A percentile compares a stretch with the other conserved stretches of the same genome.
These are phyloP conservation scores for Diatrype stigma DNA, from an alignment of 2,329 filamentous ascomycete species.

Conservation along the genomic window DNA sequence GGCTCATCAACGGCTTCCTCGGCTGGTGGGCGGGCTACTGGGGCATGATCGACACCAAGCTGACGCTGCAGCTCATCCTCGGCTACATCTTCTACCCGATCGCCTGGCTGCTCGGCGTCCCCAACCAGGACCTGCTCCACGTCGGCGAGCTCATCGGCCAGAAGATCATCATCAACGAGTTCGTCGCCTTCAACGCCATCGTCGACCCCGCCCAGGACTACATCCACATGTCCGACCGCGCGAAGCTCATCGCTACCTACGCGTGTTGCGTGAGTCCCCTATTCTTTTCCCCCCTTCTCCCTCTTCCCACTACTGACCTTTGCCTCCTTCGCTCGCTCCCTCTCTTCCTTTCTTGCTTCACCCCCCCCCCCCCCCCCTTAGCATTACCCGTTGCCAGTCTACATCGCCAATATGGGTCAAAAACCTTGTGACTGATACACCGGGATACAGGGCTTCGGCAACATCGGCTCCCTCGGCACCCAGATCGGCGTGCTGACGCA, in stretches of 20 bases:
- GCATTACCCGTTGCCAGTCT: background rate
- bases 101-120: constrained; percentile 68
- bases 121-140: constrained; percentile 59
- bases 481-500: constrained; percentile 86
- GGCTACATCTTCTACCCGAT: constrained; percentile 70
- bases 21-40: constrained; percentile 72
- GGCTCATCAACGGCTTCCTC: constrained; percentile 62
- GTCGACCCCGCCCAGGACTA: constrained; percentile 47
- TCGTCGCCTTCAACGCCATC: constrained; percentile 64
- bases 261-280: constrained; percentile 61
- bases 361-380: background rate
- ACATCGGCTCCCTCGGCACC: constrained; percentile 82
- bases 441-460: constrained; percentile 60
- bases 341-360: background rate
- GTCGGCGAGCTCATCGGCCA: constrained; percentile 77
- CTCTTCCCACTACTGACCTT: background rate
- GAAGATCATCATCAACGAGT: constrained; percentile 86
- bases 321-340: too few relatives aligned
- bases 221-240: constrained; percentile 60
- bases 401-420: too few relatives aligned
- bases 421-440: constrained; percentile 11
- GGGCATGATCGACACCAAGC: constrained; percentile 58
- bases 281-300: constrained; percentile 16
- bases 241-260: constrained; percentile 79
- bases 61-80: constrained; percentile 65